These are phyloP conservation scores for Coemansia erecta DNA, from an alignment of 192 early-diverging fungal genomes.

Conservation along the genomic window DNA sequence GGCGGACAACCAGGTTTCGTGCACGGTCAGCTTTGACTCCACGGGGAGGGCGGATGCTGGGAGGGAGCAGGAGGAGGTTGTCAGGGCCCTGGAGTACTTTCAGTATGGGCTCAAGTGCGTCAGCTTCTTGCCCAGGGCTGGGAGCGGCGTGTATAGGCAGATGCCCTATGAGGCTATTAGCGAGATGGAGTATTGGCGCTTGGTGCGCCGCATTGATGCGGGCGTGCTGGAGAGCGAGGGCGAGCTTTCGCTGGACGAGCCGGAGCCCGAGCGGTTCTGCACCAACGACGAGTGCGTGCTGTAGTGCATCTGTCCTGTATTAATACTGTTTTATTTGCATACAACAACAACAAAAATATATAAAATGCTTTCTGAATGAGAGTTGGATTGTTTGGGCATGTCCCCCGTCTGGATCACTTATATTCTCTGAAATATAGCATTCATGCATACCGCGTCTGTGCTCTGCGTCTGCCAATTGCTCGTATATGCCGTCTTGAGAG, in stretches of 20 bases:
- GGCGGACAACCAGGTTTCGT: constrained; percentile 55
- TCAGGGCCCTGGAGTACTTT: constrained; percentile 47
- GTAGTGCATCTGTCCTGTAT: constrained; percentile 2
- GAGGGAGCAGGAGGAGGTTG: constrained; percentile 7
- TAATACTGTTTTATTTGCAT: too few species aligned
- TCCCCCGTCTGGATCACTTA: too few species aligned
- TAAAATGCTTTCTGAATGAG: too few species aligned
- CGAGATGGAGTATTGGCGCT: constrained; percentile 23
- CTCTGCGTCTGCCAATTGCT: too few species aligned
- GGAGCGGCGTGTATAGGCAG: constrained; percentile 42
- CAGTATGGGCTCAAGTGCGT: constrained; percentile 55
- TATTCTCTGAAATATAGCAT: too few species aligned
- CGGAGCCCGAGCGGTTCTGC: constrained; percentile 17
- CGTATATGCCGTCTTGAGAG: too few species aligned
- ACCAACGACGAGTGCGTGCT: constrained; percentile 8
- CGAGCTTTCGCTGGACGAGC: neutral
- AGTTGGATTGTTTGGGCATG: too few species aligned
- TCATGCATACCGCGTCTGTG: too few species aligned
- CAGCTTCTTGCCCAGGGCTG: constrained; percentile 44
- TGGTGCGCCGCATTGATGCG: constrained; percentile 16
- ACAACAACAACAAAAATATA: too few species aligned
- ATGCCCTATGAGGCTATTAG: constrained; percentile 55
- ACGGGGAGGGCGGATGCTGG: constrained; percentile 14
- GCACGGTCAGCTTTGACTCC: constrained; percentile 54
- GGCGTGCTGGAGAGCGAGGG: neutral